Conservation (phyloP, 2,329 filamentous ascomycete species). For the Pseudogymnoascus sp. region DNA sequence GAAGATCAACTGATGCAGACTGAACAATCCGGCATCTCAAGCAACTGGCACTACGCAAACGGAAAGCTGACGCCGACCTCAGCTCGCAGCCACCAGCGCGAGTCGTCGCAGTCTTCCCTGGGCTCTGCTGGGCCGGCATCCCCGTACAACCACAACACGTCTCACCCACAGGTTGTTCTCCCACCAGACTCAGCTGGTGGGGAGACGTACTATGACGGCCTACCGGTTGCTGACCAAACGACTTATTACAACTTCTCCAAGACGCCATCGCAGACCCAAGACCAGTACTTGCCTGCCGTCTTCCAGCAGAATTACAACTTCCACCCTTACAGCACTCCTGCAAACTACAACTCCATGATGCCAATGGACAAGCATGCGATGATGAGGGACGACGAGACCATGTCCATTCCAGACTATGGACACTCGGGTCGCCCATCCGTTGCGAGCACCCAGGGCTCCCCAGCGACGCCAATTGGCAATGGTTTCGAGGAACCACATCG, state of each 20-base stretch:
- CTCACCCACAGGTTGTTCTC: constrained; percentile 45
- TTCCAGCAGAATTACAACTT: constrained; percentile 34
- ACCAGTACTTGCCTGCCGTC: constrained; percentile 25
- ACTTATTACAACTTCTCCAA: constrained; percentile 23
- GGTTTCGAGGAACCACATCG: constrained; percentile 37
- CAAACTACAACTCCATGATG: constrained; percentile 19
- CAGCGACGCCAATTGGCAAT: constrained; percentile 47
- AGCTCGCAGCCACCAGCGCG: constrained; percentile 41
- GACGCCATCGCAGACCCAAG: constrained; percentile 26
- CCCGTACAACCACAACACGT: constrained; percentile 45
- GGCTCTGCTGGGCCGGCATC: constrained; percentile 53
- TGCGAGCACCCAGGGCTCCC: constrained; percentile 54
- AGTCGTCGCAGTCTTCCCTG: constrained; percentile 52
- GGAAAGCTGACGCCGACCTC: constrained; percentile 28
- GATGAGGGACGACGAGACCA: constrained; percentile 21
- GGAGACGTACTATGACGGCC: constrained; percentile 37
- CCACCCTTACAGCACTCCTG: constrained; percentile 33
- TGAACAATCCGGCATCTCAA: constrained; percentile 17
- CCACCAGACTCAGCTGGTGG: constrained; percentile 34
- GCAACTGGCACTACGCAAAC: constrained; percentile 22
- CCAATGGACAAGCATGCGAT: constrained; percentile 17
- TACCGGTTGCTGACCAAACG: constrained; percentile 31
- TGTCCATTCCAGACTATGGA: constrained; percentile 24
- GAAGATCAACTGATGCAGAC: constrained; percentile 22
- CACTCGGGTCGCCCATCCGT: constrained; percentile 34